These are phyloP conservation scores for Xylariomycetidae sp. DNA, from an alignment of 2,329 filamentous ascomycete species.

Conservation along the genomic window DNA sequence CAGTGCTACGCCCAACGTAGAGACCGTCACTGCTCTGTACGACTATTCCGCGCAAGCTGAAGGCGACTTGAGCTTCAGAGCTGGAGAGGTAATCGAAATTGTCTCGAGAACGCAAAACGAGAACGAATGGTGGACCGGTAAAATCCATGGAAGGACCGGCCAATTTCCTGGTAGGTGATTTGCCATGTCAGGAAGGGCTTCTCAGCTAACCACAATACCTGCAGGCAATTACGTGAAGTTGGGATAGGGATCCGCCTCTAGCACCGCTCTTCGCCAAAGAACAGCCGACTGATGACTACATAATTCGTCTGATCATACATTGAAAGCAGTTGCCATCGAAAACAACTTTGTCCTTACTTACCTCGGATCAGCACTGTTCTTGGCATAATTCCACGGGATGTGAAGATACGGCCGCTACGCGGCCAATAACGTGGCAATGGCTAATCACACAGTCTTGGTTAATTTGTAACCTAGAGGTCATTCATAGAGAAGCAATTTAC, in stretches of 20 bases:
- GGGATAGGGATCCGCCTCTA: constrained; percentile 19
- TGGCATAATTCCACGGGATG: too few relatives aligned
- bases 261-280: constrained; percentile 1
- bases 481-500: too few relatives aligned
- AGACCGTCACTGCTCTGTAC: constrained; percentile 86
- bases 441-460: too few relatives aligned
- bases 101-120: constrained; percentile 75
- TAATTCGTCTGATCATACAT: too few relatives aligned
- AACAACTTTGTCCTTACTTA: too few relatives aligned
- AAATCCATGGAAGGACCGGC: constrained; percentile 70
- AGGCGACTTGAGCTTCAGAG: constrained; percentile 83
- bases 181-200: not conserved
- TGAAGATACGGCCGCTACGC: too few relatives aligned
- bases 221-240: constrained; percentile 47
- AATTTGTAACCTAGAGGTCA: too few relatives aligned
- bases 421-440: too few relatives aligned
- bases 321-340: too few relatives aligned
- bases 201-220: constrained; percentile 17
- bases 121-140: constrained; percentile 97
- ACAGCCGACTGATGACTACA: too few relatives aligned
- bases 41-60: constrained; percentile 95
- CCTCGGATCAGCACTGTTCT: too few relatives aligned
- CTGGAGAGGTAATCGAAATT: constrained; percentile 88
- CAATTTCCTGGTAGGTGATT: constrained; percentile 80
- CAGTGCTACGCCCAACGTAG: constrained; percentile 56